These are phyloP conservation scores for Talaromyces wortmannii DNA, from an alignment of 495 filamentous ascomycete species.

Conservation along the genomic window DNA sequence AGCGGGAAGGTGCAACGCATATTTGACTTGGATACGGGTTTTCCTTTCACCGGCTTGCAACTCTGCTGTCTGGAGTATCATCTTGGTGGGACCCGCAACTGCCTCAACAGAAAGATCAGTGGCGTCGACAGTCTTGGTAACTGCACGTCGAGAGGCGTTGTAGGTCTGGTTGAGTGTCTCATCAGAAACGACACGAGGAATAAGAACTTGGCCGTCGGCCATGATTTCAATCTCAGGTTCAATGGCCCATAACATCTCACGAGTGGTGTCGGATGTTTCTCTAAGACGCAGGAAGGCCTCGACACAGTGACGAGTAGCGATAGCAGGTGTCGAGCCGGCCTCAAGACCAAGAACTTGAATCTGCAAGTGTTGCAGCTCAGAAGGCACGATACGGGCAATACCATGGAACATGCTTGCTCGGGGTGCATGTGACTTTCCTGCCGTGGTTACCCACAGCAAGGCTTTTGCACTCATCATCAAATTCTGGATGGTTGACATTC, in stretches of 20 bases:
- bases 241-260: conserved; percentile 14
- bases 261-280: neutral
- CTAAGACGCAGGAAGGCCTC: neutral
- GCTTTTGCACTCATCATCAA: conserved; percentile 18
- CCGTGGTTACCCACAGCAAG: conserved; percentile 28
- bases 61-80: too few species aligned
- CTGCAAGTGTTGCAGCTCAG: conserved; percentile 14
- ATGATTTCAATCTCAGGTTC: conserved; percentile 21
- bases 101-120: neutral
- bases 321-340: neutral
- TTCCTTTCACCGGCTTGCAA: neutral
- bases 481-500: conserved; percentile 4
- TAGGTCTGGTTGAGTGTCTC: conserved; percentile 15
- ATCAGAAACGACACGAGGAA: conserved; percentile 15
- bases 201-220: conserved; percentile 9
- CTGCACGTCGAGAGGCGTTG: conserved; percentile 15
- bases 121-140: conserved; percentile 3
- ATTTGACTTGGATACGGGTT: neutral
- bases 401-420: conserved; percentile 24
- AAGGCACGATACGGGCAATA: conserved; percentile 14
- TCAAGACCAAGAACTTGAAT: conserved; percentile 25
- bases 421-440: conserved; percentile 12
- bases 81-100: neutral
- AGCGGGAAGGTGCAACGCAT: too few species aligned
- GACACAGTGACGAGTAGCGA: neutral